Conservation (phyloP, 2,329 filamentous ascomycete species). For the Trichophyton mentagrophytes region DNA sequence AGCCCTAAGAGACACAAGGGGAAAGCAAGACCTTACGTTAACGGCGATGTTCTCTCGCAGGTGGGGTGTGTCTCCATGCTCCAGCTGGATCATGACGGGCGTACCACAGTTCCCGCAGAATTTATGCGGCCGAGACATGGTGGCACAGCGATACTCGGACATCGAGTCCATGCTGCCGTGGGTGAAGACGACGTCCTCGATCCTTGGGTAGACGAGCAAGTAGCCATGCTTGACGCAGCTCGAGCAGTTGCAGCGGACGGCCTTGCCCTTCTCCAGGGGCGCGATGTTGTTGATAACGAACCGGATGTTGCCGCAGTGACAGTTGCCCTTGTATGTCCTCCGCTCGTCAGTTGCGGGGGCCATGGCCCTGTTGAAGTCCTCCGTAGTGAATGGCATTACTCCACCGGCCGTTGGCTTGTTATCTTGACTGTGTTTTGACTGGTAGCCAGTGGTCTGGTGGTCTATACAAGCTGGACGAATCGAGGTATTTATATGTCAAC, state of each 20-base stretch:
- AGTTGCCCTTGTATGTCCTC: slow-evolving; percentile 15
- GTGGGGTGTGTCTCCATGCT: background rate
- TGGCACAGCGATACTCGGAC: background rate
- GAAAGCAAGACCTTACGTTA: slow-evolving; percentile 1
- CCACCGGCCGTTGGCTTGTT: background rate
- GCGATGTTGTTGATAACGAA: slow-evolving; percentile 13
- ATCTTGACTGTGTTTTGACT: background rate
- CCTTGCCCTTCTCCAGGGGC: slow-evolving; percentile 12
- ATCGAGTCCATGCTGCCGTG: slow-evolving; percentile 2
- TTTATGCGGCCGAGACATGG: background rate
- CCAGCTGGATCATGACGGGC: slow-evolving; percentile 4
- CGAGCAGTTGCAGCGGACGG: slow-evolving; percentile 18
- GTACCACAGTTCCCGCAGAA: slow-evolving; percentile 5
- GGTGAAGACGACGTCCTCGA: slow-evolving; percentile 1
- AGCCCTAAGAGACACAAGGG: background rate
- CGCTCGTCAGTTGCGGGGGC: background rate
- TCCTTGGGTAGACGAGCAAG: slow-evolving; percentile 25
- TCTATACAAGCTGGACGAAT: background rate
- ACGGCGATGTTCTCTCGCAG: slow-evolving; percentile 4
- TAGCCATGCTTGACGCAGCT: slow-evolving; percentile 15
- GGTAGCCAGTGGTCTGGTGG: no score
- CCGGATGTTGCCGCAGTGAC: slow-evolving; percentile 17
- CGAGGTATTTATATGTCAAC: background rate
- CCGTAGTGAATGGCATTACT: background rate
- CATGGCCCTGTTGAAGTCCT: background rate